A percentile compares a stretch with the other conserved stretches of the same genome.
Evolutionary conservation across 1,284 basidiomycete species (phyloP).

Genomic region (Mycena sp.): DNA sequence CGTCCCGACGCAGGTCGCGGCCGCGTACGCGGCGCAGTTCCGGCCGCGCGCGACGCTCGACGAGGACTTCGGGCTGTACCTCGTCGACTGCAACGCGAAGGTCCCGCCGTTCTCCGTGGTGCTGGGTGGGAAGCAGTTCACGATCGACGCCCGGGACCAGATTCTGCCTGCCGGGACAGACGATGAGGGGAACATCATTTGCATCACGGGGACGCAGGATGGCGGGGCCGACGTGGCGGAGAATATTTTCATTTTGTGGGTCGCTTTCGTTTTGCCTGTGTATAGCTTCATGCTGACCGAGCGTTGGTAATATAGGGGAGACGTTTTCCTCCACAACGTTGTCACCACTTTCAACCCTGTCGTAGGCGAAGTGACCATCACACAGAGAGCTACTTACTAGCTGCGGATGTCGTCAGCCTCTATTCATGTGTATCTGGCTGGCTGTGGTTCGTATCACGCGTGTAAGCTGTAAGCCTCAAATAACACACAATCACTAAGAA

Average conservation of each 20-base stretch:
- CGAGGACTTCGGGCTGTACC: constrained; percentile 23
- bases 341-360: constrained; percentile 2
- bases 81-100: constrained; percentile 33
- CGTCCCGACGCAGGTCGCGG: constrained; percentile 33
- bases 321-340: background rate
- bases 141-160: constrained; percentile 31
- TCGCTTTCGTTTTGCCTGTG: background rate
- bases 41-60: constrained; percentile 32
- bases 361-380: background rate
- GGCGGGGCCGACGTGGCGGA: background rate
- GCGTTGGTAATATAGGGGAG: background rate
- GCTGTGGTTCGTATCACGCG: too few relatives aligned
- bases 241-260: constrained; percentile 1
- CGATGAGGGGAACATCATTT: background rate
- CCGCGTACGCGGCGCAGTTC: constrained; percentile 34
- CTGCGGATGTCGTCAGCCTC: too few relatives aligned
- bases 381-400: background rate
- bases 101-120: constrained; percentile 34
- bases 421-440: too few relatives aligned
- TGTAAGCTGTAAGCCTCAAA: too few relatives aligned
- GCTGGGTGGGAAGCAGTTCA: constrained; percentile 35
- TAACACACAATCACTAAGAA: too few relatives aligned
- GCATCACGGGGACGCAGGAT: constrained; percentile 18
- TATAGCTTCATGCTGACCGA: background rate
- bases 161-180: constrained; percentile 25